Evolutionary conservation across 352 stramenopile genomes (phyloP), one percentile per base, ranked within the genome.

Genomic region (Pythium pyrilobum): DNA sequence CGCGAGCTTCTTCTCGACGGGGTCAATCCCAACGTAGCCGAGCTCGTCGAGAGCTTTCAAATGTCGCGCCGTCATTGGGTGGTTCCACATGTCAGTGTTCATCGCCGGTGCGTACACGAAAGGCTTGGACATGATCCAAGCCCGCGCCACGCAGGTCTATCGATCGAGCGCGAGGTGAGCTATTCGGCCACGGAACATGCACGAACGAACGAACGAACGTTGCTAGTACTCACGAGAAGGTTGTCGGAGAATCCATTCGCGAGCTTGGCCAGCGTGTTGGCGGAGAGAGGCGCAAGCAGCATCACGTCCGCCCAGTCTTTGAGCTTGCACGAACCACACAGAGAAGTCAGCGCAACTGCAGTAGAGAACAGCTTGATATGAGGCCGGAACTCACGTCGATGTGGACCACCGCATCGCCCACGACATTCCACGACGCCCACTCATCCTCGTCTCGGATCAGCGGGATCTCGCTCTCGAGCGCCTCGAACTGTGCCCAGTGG

Each of bases 61-160:
- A 33, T 97, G 89, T 51, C 67, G 74, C 10, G 66, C 65, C 16
- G 96, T 99, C 51, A 97, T 71, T 5, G 93, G 91, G 69, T 99
- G 94, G 43, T 92, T 75, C 91, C 93, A 99, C 96, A 99, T 99
- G 60, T 95, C 87, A 13, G 95, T 98, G 68, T 98, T 99, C 96
- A 99, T 99, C 11, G 96, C 95, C 5, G 96, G 96, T 20, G 92
- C 92, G 21, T 96, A 84, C 12, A 98, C 53, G 20, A 98, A 73
- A 7, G 95, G 93, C 59, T 98, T 98, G 32, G 64, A 72, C 58
- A 81, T 82, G 56, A 94, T 92, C 96, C 96, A 99, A 29, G 96
- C 95, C 2, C 96, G 81, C 2, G 87, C 74, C 13, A 97, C 73
- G 58, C 89, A 97, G 3, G 90, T 97, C 84, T 95, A 51, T 31